A percentile compares a stretch with the other conserved stretches of the same genome.
These are phyloP conservation scores for Austroboletus festivus DNA, from an alignment of 768 basidiomycete species.

Conservation along the genomic window DNA sequence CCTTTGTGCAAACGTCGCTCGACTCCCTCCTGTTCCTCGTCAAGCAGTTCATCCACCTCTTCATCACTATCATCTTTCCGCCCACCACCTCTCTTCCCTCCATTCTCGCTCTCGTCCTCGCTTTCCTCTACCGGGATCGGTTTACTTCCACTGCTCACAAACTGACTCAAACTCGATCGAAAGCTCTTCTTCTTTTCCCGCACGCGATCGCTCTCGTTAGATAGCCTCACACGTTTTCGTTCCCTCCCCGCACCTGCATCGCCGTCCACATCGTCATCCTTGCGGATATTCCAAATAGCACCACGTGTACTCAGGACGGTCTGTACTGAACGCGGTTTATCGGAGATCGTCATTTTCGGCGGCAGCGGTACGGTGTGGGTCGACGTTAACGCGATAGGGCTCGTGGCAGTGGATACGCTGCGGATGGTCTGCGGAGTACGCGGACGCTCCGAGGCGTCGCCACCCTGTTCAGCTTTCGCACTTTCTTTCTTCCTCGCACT, in stretches of 20 bases:
- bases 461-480: not conserved
- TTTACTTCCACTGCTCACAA: slow-evolving; percentile 48
- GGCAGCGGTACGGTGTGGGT: not conserved
- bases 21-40: not conserved
- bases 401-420: not conserved
- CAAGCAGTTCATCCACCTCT: slow-evolving; percentile 20
- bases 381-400: not conserved
- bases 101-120: slow-evolving; percentile 4
- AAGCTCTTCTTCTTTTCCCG: slow-evolving; percentile 34
- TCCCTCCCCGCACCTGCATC: slow-evolving; percentile 15
- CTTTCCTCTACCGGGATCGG: slow-evolving; percentile 14
- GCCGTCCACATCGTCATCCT: slow-evolving; percentile 4
- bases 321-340: slow-evolving; percentile 31
- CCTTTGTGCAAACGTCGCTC: not conserved
- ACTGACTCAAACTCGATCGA: slow-evolving; percentile 47
- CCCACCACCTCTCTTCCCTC: slow-evolving; percentile 13
- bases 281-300: slow-evolving; percentile 47
- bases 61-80: not conserved
- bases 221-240: slow-evolving; percentile 38
- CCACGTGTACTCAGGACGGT: slow-evolving; percentile 50
- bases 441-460: not conserved
- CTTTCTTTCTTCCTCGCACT: too few species aligned
- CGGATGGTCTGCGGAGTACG: not conserved
- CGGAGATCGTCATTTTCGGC: not conserved
- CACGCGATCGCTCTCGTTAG: slow-evolving; percentile 4